Percentiles rank a stretch among this genome's conserved stretches.
These are phyloP conservation scores for Huntiella omanensis DNA, from an alignment of 2,329 filamentous ascomycete genomes.

Conservation along the genomic window DNA sequence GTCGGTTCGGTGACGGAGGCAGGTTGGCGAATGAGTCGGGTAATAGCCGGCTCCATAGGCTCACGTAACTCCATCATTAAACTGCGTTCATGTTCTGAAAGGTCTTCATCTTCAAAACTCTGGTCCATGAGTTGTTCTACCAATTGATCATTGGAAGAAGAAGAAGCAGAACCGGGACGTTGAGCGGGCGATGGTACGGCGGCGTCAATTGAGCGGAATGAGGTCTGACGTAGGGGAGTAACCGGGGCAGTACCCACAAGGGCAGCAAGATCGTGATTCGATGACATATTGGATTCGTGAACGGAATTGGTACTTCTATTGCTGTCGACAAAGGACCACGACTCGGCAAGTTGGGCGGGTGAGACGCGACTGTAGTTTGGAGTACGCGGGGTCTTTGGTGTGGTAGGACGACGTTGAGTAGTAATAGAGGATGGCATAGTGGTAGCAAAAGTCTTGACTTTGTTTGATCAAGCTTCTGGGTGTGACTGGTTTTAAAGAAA, in stretches of 20 bases:
- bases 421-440: too few species aligned
- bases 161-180: not conserved
- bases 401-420: not conserved
- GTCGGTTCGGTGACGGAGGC: not conserved
- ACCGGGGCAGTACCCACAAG: not conserved
- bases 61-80: conserved; percentile 14
- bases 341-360: conserved; percentile 24
- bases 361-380: conserved; percentile 2
- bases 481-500: too few species aligned
- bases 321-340: conserved; percentile 42
- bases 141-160: not conserved
- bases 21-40: not conserved
- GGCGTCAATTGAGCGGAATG: conserved; percentile 20
- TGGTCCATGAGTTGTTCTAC: too few species aligned
- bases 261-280: too few species aligned
- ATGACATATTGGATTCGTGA: too few species aligned
- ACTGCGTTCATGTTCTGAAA: not conserved
- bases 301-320: conserved; percentile 16
- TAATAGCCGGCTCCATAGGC: conserved; percentile 5
- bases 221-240: conserved; percentile 16
- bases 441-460: too few species aligned
- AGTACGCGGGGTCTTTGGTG: conserved; percentile 1
- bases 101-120: not conserved
- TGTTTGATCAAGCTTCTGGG: too few species aligned
- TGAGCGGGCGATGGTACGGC: not conserved